Evolutionary conservation across 305 asterid genomes (phyloP).

Genomic region (Fraxinus sp.): DNA sequence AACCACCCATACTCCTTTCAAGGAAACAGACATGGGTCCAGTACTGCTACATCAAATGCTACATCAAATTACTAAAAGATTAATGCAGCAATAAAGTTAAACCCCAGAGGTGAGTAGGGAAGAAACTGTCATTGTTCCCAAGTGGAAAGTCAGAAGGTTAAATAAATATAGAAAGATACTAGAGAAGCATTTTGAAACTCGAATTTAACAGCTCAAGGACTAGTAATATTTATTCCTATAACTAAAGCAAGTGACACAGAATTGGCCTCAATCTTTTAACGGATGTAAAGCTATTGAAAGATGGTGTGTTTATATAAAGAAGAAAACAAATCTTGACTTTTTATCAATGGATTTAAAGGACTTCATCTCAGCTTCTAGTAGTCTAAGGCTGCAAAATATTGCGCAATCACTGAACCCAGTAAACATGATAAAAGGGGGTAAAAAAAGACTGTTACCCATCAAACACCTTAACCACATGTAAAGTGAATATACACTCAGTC

Average conservation of each 20-base stretch:
- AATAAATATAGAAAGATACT: not conserved
- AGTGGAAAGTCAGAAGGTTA: not conserved
- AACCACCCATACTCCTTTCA: not conserved
- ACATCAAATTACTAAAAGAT: not conserved
- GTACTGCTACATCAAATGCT: too few relatives aligned
- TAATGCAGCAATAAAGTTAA: not conserved
- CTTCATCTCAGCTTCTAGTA: not conserved
- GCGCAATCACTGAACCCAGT: not conserved
- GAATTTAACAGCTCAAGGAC: not conserved
- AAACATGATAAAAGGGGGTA: not conserved
- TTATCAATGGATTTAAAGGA: not conserved
- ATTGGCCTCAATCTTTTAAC: not conserved
- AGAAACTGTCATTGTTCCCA: not conserved
- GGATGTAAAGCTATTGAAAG: not conserved
- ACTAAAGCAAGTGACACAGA: not conserved
- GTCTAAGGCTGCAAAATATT: not conserved
- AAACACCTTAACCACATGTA: not conserved
- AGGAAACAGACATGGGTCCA: not conserved
- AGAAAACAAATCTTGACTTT: not conserved
- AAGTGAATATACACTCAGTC: not conserved
- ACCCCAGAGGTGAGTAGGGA: slow-evolving; percentile 5
- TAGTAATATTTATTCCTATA: not conserved
- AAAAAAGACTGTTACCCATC: not conserved
- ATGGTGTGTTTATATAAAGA: not conserved
- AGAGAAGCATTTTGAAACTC: not conserved